Base-by-base conservation (phyloP, 78 protist genomes). In the Isochrysis galbana region DNA sequence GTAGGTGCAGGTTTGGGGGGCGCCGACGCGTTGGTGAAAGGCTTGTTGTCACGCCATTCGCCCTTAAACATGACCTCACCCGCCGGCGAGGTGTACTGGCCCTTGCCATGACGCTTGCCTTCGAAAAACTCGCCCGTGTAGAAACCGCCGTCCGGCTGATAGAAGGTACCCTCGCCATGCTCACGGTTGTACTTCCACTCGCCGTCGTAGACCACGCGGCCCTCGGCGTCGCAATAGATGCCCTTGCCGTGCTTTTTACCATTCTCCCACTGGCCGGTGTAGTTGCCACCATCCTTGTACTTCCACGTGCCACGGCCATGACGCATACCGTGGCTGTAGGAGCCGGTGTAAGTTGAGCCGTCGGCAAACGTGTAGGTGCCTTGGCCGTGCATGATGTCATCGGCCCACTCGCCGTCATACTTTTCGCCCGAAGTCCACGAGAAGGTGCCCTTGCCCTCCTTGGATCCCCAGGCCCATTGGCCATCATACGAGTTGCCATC, bases 401-500 rank as follows among this genome's bases (percentile, higher is more conserved):
- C 54, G 61, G 7, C 36, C 92, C 91, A 94, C 89, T 74, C 95
- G n/a, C 95, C 95, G 55, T 87, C 86, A 46, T 86, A 89, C 51
- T 10, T 7, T 69, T 78, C 86, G 36, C 97, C 95, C 80, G 78
- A 69, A 38, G 91, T 95, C 74, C 82, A 83, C 44, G 2, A 1
- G 74, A 93, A 91, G 26, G 21, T 82, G 2, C 97, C 97, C 23
- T 29, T 2, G 1, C 95, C 95, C 5, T 91, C 32, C 42, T 87
- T 87, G 22, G 34, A n/a, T 46, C 94, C 97, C 22, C 92, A 88
- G 14, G 70, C 80, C 94, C 94, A 95, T 29, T 92, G 94, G 29
- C 97, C 74, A 3, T 7, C 10, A 32, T 61, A 61, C 23, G 23
- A 23, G 74, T 61, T 61, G 74, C 74, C 74, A 32, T 61, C 74